These are phyloP conservation scores for Ustilago esculenta DNA, from an alignment of 1,284 basidiomycete species.

Conservation along the genomic window DNA sequence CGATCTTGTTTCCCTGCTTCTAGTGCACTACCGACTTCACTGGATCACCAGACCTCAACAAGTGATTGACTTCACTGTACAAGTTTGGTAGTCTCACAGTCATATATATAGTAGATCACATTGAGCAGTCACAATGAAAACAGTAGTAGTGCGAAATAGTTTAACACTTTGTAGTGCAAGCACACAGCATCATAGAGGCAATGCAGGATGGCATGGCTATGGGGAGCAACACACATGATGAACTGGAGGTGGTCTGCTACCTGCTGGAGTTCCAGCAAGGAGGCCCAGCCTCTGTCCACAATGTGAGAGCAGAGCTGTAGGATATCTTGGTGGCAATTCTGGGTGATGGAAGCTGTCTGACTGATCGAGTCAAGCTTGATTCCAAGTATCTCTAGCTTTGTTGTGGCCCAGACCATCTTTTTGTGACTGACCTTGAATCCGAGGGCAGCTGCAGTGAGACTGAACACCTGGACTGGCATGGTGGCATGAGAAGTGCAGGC, in stretches of 20 bases:
- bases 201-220: not conserved
- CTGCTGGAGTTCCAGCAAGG: not conserved
- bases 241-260: not conserved
- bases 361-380: not conserved
- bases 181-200: not conserved
- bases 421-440: not conserved
- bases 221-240: not conserved
- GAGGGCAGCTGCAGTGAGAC: not conserved
- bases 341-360: not conserved
- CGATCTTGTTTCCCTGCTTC: too few relatives aligned
- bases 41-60: too few relatives aligned
- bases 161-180: not conserved
- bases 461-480: not conserved
- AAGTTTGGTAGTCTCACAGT: too few relatives aligned
- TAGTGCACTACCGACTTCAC: too few relatives aligned
- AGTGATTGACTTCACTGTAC: too few relatives aligned
- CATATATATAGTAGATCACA: too few relatives aligned
- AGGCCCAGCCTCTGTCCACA: too few relatives aligned
- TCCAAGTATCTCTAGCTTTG: not conserved
- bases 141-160: too few relatives aligned
- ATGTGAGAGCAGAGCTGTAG: not conserved
- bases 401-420: not conserved
- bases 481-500: not conserved
- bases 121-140: too few relatives aligned
- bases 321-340: not conserved